A percentile compares a stretch with the other conserved stretches of the same genome.
Conservation (phyloP, 2,329 filamentous ascomycete species). For the Cladorrhinum sp. region DNA sequence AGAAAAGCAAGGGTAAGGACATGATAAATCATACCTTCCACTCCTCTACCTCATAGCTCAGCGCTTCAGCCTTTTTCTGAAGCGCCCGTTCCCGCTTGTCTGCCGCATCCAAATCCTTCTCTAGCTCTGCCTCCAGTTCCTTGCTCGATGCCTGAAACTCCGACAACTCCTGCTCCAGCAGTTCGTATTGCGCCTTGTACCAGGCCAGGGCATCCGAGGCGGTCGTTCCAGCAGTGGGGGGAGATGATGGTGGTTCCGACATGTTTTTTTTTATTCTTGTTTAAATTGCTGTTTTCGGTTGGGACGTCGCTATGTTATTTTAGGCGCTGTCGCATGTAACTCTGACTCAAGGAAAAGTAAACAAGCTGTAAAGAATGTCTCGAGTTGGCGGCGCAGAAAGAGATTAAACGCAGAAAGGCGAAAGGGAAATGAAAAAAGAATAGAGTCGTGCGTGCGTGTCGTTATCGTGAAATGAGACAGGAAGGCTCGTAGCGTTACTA, state of each 20-base stretch:
- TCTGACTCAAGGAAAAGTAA: constrained; percentile 7
- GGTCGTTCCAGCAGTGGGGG: constrained; percentile 52
- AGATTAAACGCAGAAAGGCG: background rate
- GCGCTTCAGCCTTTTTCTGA: constrained; percentile 79
- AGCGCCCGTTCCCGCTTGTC: constrained; percentile 87
- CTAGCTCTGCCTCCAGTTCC: constrained; percentile 89
- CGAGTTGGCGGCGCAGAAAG: constrained; percentile 8
- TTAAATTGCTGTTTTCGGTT: background rate
- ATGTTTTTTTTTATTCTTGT: constrained; percentile 33
- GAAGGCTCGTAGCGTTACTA: background rate
- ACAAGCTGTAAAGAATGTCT: constrained; percentile 10
- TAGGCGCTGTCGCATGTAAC: constrained; percentile 23
- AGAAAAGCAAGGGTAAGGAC: background rate
- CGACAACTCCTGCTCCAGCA: constrained; percentile 82
- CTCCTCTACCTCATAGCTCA: constrained; percentile 90
- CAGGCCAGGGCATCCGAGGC: constrained; percentile 78
- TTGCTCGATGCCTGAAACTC: constrained; percentile 94
- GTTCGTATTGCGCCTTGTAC: constrained; percentile 95
- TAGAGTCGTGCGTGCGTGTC: constrained; percentile 15
- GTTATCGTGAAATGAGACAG: constrained; percentile 11
- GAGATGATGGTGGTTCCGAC: constrained; percentile 62
- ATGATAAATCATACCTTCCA: constrained; percentile 67
- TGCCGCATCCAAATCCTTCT: constrained; percentile 92
- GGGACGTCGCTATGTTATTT: constrained; percentile 3
- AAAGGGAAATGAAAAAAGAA: constrained; percentile 2